Base-by-base conservation (phyloP, 306 rosid species). In the Glycine tomentella region DNA sequence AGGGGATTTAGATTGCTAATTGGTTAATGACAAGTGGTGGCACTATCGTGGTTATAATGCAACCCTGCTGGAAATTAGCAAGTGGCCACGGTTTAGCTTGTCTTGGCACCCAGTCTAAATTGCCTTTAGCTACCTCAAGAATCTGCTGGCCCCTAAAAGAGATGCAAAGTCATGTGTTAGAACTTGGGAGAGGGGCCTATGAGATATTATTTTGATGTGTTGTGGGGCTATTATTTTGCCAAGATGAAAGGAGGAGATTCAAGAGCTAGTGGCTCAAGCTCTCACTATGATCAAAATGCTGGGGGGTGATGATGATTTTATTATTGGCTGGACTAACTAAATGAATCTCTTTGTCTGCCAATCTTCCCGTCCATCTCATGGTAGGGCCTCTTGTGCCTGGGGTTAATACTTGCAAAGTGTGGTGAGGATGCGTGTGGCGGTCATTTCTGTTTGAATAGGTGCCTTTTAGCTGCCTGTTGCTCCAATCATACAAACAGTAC, bases 331-430 rank as follows among this genome's bases (percentile, higher is more conserved):
- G 82, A 81, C 82, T 85, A 69, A 87, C 88, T 90, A 87, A 91
- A 90, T 90, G 87, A 83, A 83, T 84, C 74, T 87, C 82, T 77
- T 84, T 92, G 96, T 89, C 95, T 88, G 90, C 93, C 92, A 86
- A 83, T 87, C 82, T 62, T 56, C 44, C 46, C 9, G 63, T 86
- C 82, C 76, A 31, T 84, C 83, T 84, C 87, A 72, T 87, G 91
- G 88, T 90, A 80, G 94, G 93, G 88, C 77, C 79, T 7, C 62
- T 25, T 79, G 16, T 69, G 57, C 78, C 82, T 53, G 13, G 50
- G 38, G 45, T 86, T 76, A 64, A 76, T 20, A 31, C 71, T 57
- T 78, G 45, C 42, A 72, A 72, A 38, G 42, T 64, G 81, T 63
- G 72, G 86, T 76, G 80, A 77, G 44, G 74, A 72, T 85, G 81